Conservation (phyloP, 148 eudicot species). For the Amaranthus palmeri region DNA sequence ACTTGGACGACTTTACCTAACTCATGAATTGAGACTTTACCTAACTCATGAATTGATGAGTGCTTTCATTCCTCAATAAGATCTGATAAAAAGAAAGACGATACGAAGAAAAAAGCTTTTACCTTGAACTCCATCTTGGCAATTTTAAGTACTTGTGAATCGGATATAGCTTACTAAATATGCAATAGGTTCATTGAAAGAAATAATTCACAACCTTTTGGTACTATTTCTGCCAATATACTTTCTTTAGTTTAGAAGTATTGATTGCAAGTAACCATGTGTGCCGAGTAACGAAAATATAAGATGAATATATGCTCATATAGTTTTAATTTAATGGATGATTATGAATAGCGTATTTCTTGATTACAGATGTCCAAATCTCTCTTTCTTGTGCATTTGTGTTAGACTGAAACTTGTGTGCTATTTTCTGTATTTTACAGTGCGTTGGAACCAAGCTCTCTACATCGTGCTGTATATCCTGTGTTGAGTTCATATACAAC, state of each 20-base stretch:
- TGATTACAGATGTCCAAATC: not conserved
- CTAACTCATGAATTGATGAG: not conserved
- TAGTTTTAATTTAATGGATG: not conserved
- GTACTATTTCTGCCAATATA: not conserved
- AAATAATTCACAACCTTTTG: not conserved
- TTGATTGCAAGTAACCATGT: not conserved
- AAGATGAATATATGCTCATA: not conserved
- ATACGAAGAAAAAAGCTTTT: not conserved
- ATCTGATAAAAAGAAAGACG: no score
- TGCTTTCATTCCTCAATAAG: not conserved
- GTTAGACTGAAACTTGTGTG: not conserved
- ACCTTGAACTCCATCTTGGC: not conserved
- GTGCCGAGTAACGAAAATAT: not conserved
- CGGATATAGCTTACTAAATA: not conserved
- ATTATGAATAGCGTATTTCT: not conserved
- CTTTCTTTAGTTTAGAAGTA: not conserved
- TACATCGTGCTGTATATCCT: slow-evolving; percentile 89
- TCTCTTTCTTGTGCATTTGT: slow-evolving; percentile 1
- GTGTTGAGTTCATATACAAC: slow-evolving; percentile 67
- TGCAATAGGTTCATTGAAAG: not conserved
- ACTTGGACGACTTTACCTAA: not conserved
- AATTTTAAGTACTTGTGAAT: not conserved
- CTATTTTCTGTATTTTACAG: slow-evolving; percentile 31
- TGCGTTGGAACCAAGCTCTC: slow-evolving; percentile 93
- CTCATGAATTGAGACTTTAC: not conserved